Conservation (phyloP, 768 basidiomycete genomes). For the Pleurotus platypus region DNA sequence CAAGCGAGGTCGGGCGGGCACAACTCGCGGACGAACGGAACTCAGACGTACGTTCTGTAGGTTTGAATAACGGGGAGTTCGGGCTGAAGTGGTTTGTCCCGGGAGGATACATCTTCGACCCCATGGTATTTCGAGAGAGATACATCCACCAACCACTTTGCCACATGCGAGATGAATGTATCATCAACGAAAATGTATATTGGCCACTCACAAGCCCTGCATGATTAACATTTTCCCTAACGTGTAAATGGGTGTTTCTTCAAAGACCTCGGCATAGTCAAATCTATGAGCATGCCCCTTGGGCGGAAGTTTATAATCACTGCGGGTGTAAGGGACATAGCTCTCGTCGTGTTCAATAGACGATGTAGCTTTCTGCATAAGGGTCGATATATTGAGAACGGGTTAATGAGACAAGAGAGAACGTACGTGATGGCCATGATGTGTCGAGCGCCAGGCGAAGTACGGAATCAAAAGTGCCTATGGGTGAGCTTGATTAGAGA, state of each 20-base stretch:
- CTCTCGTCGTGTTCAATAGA: slow-evolving; percentile 80
- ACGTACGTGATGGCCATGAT: slow-evolving; percentile 64
- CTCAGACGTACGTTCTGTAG: slow-evolving; percentile 28
- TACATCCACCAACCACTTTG: slow-evolving; percentile 34
- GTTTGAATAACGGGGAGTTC: slow-evolving; percentile 35
- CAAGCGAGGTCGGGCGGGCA: background rate
- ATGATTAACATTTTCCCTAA: slow-evolving; percentile 40
- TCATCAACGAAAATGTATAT: no score
- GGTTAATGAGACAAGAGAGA: background rate
- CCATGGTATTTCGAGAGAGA: slow-evolving; percentile 41
- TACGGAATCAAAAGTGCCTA: slow-evolving; percentile 53
- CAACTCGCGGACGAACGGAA: background rate
- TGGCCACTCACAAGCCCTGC: slow-evolving; percentile 36
- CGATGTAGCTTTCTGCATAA: slow-evolving; percentile 51
- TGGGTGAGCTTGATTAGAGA: slow-evolving; percentile 8
- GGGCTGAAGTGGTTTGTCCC: slow-evolving; percentile 44
- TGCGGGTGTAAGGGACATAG: slow-evolving; percentile 52
- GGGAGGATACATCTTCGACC: slow-evolving; percentile 40
- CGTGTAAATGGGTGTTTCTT: slow-evolving; percentile 48
- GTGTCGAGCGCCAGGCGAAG: slow-evolving; percentile 65
- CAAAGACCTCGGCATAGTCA: slow-evolving; percentile 48
- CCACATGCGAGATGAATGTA: background rate
- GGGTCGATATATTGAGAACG: background rate
- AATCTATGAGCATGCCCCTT: slow-evolving; percentile 30
- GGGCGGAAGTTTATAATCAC: slow-evolving; percentile 36